Evolutionary conservation across 495 filamentous ascomycete species (phyloP).

Genomic region (Podospora pseudocomata): DNA sequence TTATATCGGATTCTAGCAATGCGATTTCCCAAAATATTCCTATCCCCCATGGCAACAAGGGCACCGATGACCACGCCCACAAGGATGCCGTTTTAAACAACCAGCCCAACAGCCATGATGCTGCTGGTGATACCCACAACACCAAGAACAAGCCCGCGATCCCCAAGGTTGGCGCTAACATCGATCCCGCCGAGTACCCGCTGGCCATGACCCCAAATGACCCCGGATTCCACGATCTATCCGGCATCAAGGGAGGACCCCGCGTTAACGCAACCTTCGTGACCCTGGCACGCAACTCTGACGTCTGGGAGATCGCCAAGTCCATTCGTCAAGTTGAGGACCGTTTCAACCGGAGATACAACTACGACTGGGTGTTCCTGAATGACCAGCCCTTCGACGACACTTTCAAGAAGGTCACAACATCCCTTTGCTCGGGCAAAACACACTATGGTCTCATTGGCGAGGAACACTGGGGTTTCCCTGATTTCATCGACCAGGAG

Average conservation of each 20-base stretch:
- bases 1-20: conserved; percentile 68
- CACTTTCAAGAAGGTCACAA: conserved; percentile 87
- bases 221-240: conserved; percentile 46
- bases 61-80: conserved; percentile 7
- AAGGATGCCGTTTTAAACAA: neutral
- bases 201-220: conserved; percentile 46
- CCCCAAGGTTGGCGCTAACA: conserved; percentile 23
- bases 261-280: conserved; percentile 97
- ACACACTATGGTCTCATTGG: conserved; percentile 85
- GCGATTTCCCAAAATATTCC: conserved; percentile 14
- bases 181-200: conserved; percentile 47
- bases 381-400: conserved; percentile 93
- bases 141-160: conserved; percentile 17
- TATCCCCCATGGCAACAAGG: conserved; percentile 8
- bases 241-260: conserved; percentile 54
- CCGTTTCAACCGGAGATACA: conserved; percentile 90
- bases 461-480: conserved; percentile 86
- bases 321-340: conserved; percentile 95
- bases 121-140: neutral
- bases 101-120: neutral
- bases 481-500: conserved; percentile 79
- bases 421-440: conserved; percentile 80
- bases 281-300: conserved; percentile 84
- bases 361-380: conserved; percentile 99
- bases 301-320: conserved; percentile 93